Percentiles rank a stretch among this genome's conserved stretches.
These are phyloP conservation scores for Tulasnella sp. DNA, from an alignment of 768 basidiomycete genomes.

Conservation along the genomic window DNA sequence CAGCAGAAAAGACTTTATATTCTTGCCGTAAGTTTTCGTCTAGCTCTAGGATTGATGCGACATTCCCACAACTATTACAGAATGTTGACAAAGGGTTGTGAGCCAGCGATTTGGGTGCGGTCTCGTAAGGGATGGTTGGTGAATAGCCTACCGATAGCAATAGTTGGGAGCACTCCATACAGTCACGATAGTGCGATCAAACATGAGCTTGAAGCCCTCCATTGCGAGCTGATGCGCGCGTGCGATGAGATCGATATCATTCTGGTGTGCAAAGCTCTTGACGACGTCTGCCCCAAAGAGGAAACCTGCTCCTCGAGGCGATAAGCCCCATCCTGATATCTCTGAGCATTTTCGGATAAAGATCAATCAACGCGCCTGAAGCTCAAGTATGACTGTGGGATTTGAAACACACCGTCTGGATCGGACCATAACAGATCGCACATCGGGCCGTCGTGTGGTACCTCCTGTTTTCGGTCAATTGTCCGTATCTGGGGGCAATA, in stretches of 20 bases:
- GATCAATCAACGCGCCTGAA: background rate
- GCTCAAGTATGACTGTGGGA: background rate
- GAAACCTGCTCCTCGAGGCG: slow-evolving; percentile 94
- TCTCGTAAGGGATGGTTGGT: background rate
- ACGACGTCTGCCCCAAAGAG: slow-evolving; percentile 90
- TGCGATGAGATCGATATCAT: slow-evolving; percentile 89
- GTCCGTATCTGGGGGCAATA: slow-evolving; percentile 54
- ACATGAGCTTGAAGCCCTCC: slow-evolving; percentile 98
- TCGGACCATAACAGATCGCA: slow-evolving; percentile 99
- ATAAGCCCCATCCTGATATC: slow-evolving; percentile 89
- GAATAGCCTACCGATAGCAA: slow-evolving; percentile 80
- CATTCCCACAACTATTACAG: slow-evolving; percentile 72
- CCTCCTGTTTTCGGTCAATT: slow-evolving; percentile 94
- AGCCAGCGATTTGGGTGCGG: background rate
- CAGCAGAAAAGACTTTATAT: slow-evolving; percentile 92
- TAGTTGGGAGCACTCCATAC: slow-evolving; percentile 99
- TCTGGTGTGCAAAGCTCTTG: slow-evolving; percentile 78
- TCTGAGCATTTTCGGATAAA: slow-evolving; percentile 36
- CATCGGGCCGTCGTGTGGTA: slow-evolving; percentile 97
- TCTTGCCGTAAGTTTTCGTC: slow-evolving; percentile 89
- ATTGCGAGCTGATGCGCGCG: slow-evolving; percentile 95
- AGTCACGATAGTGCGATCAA: slow-evolving; percentile 87
- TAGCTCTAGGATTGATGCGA: slow-evolving; percentile 86
- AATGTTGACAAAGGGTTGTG: background rate
- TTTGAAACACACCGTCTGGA: slow-evolving; percentile 64